Evolutionary conservation across 305 asterid species (phyloP), one percentile per base, ranked within the genome.

Genomic region (Rubia balearica): DNA sequence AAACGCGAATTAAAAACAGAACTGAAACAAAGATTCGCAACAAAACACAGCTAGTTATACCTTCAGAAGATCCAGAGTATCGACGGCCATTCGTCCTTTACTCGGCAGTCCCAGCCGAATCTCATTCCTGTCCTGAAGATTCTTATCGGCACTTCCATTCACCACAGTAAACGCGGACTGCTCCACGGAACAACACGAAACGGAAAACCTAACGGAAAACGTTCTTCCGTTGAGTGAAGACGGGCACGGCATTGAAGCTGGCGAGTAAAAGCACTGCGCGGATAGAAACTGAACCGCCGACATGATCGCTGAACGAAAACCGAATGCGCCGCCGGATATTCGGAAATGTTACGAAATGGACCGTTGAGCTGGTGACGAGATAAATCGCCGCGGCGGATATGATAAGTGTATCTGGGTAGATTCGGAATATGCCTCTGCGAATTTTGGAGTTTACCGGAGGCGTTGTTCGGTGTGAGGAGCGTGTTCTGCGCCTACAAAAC

Each of bases 21-120:
- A 24, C 24, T 49, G 43, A 36, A 51, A 16, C 27, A 8, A 12
- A 8, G 24, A 19, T 14, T 22, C 21, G 41, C 9, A 17, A 61
- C 21, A 16, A 22, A 22, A 64, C 71, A 16, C 22, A 16, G 38
- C 9, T 55, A 4, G 0, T 57, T 5, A n/a, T 22, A 90, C 96
- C 92, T 83, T 88, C 69, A 90, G 93, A 76, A 90, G 93, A 75
- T 88, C 93, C 40, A 90, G 88, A 57, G 95, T 81, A 42, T 90
- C 93, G n/a, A 85, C 61, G 6, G 96, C 95, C 95, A 90, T 86
- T 64, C 96, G 88, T 64, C 96, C 96, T 84, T 90, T 90, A 69
- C 96, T 90, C 42, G 97, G 97, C 85, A 90, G 76, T 9, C 97
- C 97, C 24, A 90, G 84, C 40, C 97, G 90, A 77, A 90, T 83